A percentile compares a stretch with the other conserved stretches of the same genome.
Evolutionary conservation across 345 rosid genomes (phyloP).

Genomic region (Lumnitzera littorea): DNA sequence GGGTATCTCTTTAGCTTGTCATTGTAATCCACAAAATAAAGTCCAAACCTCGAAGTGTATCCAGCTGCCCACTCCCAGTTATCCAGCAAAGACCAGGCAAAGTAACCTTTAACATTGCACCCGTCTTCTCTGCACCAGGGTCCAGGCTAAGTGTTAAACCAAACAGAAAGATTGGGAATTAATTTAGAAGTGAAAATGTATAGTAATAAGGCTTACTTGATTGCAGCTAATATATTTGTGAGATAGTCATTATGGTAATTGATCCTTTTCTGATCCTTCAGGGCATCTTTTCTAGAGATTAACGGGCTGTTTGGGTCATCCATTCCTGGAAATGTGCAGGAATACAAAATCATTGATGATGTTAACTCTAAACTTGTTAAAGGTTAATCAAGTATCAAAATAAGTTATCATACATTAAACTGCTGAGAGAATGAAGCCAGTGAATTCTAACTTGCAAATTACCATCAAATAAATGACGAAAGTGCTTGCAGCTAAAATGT

Average conservation of each 20-base stretch:
- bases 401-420: too few relatives aligned
- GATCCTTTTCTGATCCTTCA: conserved; percentile 78
- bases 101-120: conserved; percentile 92
- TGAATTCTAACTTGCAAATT: too few relatives aligned
- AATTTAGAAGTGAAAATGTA: not conserved
- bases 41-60: conserved; percentile 83
- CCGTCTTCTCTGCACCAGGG: conserved; percentile 69
- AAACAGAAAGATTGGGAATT: not conserved
- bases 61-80: conserved; percentile 99
- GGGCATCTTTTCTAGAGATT: conserved; percentile 43
- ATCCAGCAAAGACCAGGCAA: conserved; percentile 83
- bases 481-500: too few relatives aligned
- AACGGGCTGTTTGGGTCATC: conserved; percentile 59
- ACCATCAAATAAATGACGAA: too few relatives aligned
- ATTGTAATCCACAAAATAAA: conserved; percentile 75
- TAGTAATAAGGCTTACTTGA: conserved; percentile 34
- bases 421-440: too few relatives aligned
- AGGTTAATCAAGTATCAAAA: too few relatives aligned
- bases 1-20: conserved; percentile 89
- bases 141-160: not conserved
- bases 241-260: conserved; percentile 76
- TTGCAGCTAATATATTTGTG: conserved; percentile 63
- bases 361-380: too few relatives aligned
- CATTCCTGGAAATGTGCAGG: conserved; percentile 55
- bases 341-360: too few relatives aligned